Percentiles rank a stretch among this genome's conserved stretches.
phyloP scores from a whole-genome alignment of 345 rosid species.

The Durio zibethinus region DNA sequence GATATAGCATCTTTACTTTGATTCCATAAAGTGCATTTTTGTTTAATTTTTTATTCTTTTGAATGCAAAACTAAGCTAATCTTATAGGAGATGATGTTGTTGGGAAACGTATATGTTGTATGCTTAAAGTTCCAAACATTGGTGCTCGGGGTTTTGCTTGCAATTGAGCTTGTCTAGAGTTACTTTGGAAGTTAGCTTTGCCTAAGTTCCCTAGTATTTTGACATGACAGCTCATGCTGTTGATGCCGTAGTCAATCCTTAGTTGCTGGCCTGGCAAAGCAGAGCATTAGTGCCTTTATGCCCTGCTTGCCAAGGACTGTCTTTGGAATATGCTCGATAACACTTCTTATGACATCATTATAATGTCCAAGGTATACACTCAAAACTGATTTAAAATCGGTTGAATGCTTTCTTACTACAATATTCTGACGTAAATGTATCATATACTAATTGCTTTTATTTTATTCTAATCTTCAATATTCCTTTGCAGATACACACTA shows the following conservation, averaged over 20 bases:
- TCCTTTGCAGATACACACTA: constrained; percentile 65
- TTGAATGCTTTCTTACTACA: neutral
- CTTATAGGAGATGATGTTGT: neutral
- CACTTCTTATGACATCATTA: neutral
- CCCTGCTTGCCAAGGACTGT: neutral
- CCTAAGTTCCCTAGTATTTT: neutral
- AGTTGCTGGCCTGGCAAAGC: neutral
- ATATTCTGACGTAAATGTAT: neutral
- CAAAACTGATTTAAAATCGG: too few relatives aligned
- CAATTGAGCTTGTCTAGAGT: neutral
- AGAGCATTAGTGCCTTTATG: neutral
- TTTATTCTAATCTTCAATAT: neutral
- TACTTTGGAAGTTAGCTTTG: neutral
- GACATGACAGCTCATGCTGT: neutral
- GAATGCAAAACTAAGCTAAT: neutral
- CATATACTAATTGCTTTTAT: neutral
- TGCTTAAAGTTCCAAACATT: neutral
- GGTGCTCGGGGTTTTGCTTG: neutral
- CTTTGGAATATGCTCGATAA: neutral
- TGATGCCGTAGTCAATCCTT: neutral
- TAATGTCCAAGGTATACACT: too few relatives aligned
- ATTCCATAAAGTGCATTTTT: neutral
- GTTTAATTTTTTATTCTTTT: neutral
- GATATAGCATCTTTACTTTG: neutral
- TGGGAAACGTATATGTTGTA: neutral